Conservation (phyloP, 2,329 filamentous ascomycete genomes). For the Colletotrichum tropicicola region DNA sequence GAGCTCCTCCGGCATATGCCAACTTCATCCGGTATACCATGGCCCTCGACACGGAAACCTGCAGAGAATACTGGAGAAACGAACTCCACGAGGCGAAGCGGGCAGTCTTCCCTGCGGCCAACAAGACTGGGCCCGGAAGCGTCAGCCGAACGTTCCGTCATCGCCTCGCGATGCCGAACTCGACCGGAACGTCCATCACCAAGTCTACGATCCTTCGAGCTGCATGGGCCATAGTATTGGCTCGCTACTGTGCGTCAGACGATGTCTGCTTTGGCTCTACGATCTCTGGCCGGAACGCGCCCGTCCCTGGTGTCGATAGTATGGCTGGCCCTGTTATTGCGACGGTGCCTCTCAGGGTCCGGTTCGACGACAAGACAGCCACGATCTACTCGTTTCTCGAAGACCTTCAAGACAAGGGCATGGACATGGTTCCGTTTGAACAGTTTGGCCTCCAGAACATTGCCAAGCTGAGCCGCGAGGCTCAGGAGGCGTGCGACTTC, state of each 20-base stretch:
- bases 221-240: constrained; percentile 25
- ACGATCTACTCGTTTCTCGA: constrained; percentile 30
- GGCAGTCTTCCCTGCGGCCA: neutral
- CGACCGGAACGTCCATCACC: constrained; percentile 4
- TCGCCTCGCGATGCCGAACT: neutral
- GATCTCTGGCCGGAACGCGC: constrained; percentile 35
- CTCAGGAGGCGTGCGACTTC: neutral
- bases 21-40: constrained; percentile 16
- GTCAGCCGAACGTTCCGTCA: neutral
- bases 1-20: constrained; percentile 3
- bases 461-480: constrained; percentile 23
- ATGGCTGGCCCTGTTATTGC: constrained; percentile 34
- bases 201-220: constrained; percentile 32
- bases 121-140: neutral
- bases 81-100: constrained; percentile 21
- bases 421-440: constrained; percentile 32
- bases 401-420: constrained; percentile 29
- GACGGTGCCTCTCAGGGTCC: constrained; percentile 30
- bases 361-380: constrained; percentile 28
- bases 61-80: constrained; percentile 16
- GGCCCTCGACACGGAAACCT: neutral
- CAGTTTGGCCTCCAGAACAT: constrained; percentile 34
- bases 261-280: constrained; percentile 36
- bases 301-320: constrained; percentile 31
- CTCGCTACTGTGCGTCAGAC: constrained; percentile 27